Evolutionary conservation across 805 yeast genomes (phyloP).

Genomic region (Blastobotrys attinorum): DNA sequence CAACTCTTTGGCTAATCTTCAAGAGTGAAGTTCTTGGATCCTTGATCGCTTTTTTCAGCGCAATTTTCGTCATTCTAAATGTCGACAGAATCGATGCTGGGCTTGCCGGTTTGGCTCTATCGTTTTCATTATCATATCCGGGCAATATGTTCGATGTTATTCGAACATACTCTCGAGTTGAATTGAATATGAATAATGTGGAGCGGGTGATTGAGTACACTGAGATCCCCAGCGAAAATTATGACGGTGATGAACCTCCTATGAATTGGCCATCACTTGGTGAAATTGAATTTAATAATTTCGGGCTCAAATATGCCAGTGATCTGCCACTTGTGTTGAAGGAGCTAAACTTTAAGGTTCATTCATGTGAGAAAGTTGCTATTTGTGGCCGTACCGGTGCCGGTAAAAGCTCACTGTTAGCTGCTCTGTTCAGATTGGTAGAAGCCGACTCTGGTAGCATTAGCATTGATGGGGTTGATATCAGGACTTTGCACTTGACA

Average conservation of each 20-base stretch:
- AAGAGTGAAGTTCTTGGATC: constrained; percentile 82
- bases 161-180: constrained; percentile 78
- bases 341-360: constrained; percentile 71
- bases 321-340: constrained; percentile 80
- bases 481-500: constrained; percentile 47
- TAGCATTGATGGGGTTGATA: constrained; percentile 57
- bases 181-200: constrained; percentile 92
- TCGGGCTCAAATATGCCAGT: constrained; percentile 82
- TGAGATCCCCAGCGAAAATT: constrained; percentile 40
- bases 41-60: constrained; percentile 67
- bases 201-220: constrained; percentile 90
- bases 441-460: constrained; percentile 53
- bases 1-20: constrained; percentile 86
- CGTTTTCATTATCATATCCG: constrained; percentile 83
- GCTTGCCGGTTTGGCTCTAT: constrained; percentile 85
- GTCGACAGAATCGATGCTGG: constrained; percentile 75
- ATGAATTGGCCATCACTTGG: constrained; percentile 54
- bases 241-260: constrained; percentile 47
- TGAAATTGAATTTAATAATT: constrained; percentile 59
- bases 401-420: constrained; percentile 91
- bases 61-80: constrained; percentile 62
- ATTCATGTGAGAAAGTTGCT: constrained; percentile 75
- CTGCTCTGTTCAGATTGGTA: constrained; percentile 65
- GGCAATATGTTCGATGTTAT: constrained; percentile 87
- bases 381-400: constrained; percentile 98